Base-by-base conservation (phyloP, 2,329 filamentous ascomycete genomes). In the Pseudogymnoascus sp. region DNA sequence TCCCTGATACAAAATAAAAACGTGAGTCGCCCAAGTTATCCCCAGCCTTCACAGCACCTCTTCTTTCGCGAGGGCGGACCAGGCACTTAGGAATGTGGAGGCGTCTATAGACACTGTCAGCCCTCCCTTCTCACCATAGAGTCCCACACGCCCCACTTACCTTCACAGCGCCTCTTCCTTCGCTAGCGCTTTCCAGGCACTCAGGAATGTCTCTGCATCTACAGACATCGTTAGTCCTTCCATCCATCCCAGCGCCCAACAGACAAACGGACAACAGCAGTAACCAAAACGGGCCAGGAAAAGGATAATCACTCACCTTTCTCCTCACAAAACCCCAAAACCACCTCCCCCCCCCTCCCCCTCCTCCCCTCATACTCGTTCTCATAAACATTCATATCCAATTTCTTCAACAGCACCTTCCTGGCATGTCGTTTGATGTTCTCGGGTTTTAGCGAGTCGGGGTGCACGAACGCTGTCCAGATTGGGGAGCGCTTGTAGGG, bases 331-430 rank as follows among this genome's bases (percentile, higher is more conserved):
- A 75, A 75, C 63, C 65, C 72, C 72, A 66, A 74, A 74, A 34
- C 69, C 4, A 41, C n/a, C n/a, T 67, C 8, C 71, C 72, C 63
- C 68, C 48, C 37, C 61, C 76, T 54, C 4, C 83, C 79, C 73
- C 84, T 81, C 57, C 79, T 77, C 66, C 83, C 79, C 6, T 78
- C 77, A 68, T 87, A 87, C 1, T 77, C 73, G n/a, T 80, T 74
- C 69, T 80, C 84, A 71, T 87, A 87, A 6, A 86, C 80, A 70
- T 85, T 86, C 0, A 83, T 78, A 64, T 84, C 79, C 14, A 87
- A 71, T 65, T 85, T 81, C 36, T 77, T 78, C 1, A 87, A 73
- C 75, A 79, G 80, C 65, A 87, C 74, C 23, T 79, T 76, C 63
- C 73, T 74, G 11, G 77, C 78, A 28, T 8, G 28, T 8, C 28